Evolutionary conservation across 495 filamentous ascomycete genomes (phyloP).

Genomic region (Bacidia gigantensis): DNA sequence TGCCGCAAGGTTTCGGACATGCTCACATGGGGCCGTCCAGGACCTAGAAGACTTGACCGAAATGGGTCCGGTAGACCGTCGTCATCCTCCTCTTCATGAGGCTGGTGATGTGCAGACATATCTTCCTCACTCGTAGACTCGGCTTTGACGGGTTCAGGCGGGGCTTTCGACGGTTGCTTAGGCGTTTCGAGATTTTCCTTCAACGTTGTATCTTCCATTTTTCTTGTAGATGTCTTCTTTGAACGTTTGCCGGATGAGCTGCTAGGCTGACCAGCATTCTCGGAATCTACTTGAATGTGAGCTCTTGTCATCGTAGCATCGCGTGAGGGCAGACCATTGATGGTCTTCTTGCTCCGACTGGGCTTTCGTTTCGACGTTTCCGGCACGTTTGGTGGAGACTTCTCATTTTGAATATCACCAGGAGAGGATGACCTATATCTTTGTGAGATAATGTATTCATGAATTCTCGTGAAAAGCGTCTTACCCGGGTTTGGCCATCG

Average conservation of each 20-base stretch:
- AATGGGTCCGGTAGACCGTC: slow-evolving; percentile 76
- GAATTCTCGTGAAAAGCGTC: neutral
- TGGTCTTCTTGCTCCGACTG: slow-evolving; percentile 46
- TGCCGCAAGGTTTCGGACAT: slow-evolving; percentile 76
- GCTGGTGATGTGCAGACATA: slow-evolving; percentile 29
- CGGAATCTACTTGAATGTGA: slow-evolving; percentile 8
- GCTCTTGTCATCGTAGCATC: neutral
- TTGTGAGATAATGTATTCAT: neutral
- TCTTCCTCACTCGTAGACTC: slow-evolving; percentile 52
- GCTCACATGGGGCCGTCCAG: slow-evolving; percentile 45
- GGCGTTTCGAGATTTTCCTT: slow-evolving; percentile 32
- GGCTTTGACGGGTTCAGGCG: slow-evolving; percentile 34
- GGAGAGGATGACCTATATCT: slow-evolving; percentile 8
- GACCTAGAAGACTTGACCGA: slow-evolving; percentile 54
- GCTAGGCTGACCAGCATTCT: slow-evolving; percentile 8
- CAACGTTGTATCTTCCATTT: slow-evolving; percentile 37
- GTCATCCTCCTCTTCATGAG: slow-evolving; percentile 38
- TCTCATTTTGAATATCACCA: slow-evolving; percentile 29
- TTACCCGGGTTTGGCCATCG: slow-evolving; percentile 79
- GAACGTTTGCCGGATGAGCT: slow-evolving; percentile 32
- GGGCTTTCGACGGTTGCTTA: slow-evolving; percentile 27
- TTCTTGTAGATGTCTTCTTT: slow-evolving; percentile 45
- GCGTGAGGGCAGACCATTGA: slow-evolving; percentile 20
- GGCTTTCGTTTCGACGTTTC: slow-evolving; percentile 52
- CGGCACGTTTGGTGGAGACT: slow-evolving; percentile 31